phyloP scores from a whole-genome alignment of 306 rosid genomes.

The Elaeagnus macrophylla region DNA sequence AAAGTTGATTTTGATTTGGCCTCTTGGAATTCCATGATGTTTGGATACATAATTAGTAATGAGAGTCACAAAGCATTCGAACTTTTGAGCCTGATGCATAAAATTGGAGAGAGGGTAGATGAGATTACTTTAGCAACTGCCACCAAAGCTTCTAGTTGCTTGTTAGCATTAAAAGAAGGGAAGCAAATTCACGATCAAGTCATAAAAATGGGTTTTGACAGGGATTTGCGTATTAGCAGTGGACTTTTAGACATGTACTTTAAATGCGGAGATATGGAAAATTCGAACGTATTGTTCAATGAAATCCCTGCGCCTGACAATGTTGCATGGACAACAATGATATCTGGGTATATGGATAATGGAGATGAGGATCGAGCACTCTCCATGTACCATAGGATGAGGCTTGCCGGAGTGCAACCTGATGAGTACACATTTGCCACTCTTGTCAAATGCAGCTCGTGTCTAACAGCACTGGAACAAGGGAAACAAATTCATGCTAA shows the following conservation, averaged over 20 bases:
- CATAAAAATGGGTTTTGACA: conserved; percentile 34
- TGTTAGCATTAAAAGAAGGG: conserved; percentile 51
- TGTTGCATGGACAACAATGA: conserved; percentile 88
- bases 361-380: conserved; percentile 62
- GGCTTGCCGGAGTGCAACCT: conserved; percentile 55
- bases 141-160: conserved; percentile 59
- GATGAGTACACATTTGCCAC: conserved; percentile 78
- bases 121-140: conserved; percentile 55
- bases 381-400: conserved; percentile 55
- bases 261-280: conserved; percentile 68
- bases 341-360: conserved; percentile 71
- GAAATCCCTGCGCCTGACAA: conserved; percentile 54
- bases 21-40: conserved; percentile 82
- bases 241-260: conserved; percentile 72
- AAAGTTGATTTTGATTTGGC: conserved; percentile 58
- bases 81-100: conserved; percentile 43
- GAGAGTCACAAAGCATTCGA: conserved; percentile 40
- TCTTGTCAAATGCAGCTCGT: conserved; percentile 64
- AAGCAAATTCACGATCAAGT: conserved; percentile 61
- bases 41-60: conserved; percentile 40
- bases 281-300: conserved; percentile 40
- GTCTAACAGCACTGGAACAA: conserved; percentile 62
- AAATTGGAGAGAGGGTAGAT: conserved; percentile 39
- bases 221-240: conserved; percentile 49
- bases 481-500: conserved; percentile 77